Evolutionary conservation across 176 grass and related monocot genomes (phyloP).

Genomic region (Zea luxurians): DNA sequence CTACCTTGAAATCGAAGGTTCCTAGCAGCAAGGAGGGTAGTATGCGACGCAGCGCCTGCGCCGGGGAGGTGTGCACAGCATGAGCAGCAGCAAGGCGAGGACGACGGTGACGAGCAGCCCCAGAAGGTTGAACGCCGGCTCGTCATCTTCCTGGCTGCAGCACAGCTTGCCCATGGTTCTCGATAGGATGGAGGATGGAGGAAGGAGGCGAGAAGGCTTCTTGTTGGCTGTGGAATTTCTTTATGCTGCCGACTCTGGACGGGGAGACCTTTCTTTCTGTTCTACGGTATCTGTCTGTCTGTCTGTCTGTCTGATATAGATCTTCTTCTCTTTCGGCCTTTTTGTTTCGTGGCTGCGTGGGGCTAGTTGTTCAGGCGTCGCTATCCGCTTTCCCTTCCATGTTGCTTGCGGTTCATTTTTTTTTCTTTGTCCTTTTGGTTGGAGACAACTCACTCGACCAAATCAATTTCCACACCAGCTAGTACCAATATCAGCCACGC

Average conservation of each 20-base stretch:
- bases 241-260: not conserved
- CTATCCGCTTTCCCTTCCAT: slow-evolving; percentile 42
- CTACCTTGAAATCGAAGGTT: not conserved
- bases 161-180: slow-evolving; percentile 76
- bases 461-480: slow-evolving; percentile 34
- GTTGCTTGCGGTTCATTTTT: slow-evolving; percentile 14
- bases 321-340: slow-evolving; percentile 42
- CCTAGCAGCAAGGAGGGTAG: slow-evolving; percentile 49
- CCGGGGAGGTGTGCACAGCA: slow-evolving; percentile 53
- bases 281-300: slow-evolving; percentile 2
- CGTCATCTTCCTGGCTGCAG: slow-evolving; percentile 50
- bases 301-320: slow-evolving; percentile 20
- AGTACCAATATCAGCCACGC: slow-evolving; percentile 20
- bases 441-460: slow-evolving; percentile 14
- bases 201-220: not conserved
- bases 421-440: slow-evolving; percentile 26
- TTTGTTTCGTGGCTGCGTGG: slow-evolving; percentile 24
- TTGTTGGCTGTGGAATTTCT: not conserved
- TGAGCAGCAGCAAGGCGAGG: slow-evolving; percentile 60
- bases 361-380: slow-evolving; percentile 52
- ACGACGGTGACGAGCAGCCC: slow-evolving; percentile 51
- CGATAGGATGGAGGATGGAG: slow-evolving; percentile 3
- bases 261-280: slow-evolving; percentile 6
- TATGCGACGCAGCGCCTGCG: slow-evolving; percentile 48
- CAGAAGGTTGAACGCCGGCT: slow-evolving; percentile 54